phyloP scores from a whole-genome alignment of 2,329 filamentous ascomycete genomes.

The Seiridium cupressi region DNA sequence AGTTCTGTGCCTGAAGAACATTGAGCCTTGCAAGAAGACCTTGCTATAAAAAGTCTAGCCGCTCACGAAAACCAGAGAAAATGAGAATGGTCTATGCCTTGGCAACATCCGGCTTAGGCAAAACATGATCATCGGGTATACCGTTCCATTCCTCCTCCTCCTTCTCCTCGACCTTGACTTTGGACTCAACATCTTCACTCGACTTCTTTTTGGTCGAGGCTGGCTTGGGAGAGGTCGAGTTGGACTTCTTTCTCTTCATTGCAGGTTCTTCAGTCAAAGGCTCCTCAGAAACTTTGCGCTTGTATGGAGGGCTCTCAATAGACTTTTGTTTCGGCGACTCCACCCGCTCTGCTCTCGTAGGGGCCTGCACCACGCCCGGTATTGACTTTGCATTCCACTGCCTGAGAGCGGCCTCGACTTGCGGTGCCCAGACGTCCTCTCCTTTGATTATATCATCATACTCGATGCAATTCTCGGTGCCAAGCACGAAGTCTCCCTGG shows the following conservation, averaged over 20 bases:
- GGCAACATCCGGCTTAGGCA: neutral
- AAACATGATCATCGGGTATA: neutral
- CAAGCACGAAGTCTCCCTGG: constrained; percentile 78
- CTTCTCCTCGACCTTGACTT: no score
- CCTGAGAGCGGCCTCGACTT: constrained; percentile 55
- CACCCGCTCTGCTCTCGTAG: neutral
- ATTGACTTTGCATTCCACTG: constrained; percentile 34
- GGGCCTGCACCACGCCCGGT: neutral
- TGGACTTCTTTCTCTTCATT: constrained; percentile 3
- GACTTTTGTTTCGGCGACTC: constrained; percentile 5
- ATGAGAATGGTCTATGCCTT: neutral
- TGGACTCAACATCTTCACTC: no score
- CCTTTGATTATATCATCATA: constrained; percentile 74
- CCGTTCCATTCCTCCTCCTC: constrained; percentile 1
- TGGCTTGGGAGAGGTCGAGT: constrained; percentile 6
- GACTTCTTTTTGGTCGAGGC: neutral
- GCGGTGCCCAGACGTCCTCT: constrained; percentile 79
- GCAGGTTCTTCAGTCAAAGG: neutral
- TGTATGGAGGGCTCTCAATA: constrained; percentile 9
- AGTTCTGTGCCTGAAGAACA: neutral
- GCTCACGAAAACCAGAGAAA: no score
- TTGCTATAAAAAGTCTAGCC: neutral
- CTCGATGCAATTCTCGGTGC: constrained; percentile 69
- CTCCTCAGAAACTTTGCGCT: constrained; percentile 12
- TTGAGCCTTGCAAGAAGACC: neutral